A percentile compares a stretch with the other conserved stretches of the same genome.
These are phyloP conservation scores for Lentithecium fluviatile DNA, from an alignment of 495 filamentous ascomycete species.

Conservation along the genomic window DNA sequence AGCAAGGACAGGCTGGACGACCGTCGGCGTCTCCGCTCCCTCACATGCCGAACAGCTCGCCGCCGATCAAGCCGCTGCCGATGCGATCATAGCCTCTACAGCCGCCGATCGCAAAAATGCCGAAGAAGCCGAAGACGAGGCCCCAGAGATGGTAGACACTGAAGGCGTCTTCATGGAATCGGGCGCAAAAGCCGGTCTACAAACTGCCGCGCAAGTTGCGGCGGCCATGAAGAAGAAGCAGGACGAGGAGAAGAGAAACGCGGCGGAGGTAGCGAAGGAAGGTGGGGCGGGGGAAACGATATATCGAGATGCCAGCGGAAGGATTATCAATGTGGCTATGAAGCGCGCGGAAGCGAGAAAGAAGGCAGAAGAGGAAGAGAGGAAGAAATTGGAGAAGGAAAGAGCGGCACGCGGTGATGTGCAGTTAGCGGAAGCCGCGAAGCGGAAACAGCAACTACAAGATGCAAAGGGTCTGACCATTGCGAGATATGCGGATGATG, in stretches of 20 bases:
- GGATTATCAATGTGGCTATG: conserved; percentile 88
- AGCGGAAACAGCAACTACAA: conserved; percentile 60
- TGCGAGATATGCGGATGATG: conserved; percentile 77
- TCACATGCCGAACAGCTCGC: conserved; percentile 30
- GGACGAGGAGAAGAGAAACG: conserved; percentile 50
- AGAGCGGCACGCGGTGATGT: conserved; percentile 80
- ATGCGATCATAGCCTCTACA: conserved; percentile 77
- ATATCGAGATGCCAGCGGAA: conserved; percentile 88
- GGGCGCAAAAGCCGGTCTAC: conserved; percentile 81
- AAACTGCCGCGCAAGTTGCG: conserved; percentile 75
- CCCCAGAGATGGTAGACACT: conserved; percentile 44
- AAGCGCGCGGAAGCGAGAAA: conserved; percentile 78
- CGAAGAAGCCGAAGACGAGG: conserved; percentile 44
- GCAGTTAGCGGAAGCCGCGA: conserved; percentile 61
- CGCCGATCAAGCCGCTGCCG: conserved; percentile 55
- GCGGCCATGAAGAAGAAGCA: conserved; percentile 61
- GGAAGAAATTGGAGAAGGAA: conserved; percentile 58
- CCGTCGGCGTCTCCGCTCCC: conserved; percentile 56
- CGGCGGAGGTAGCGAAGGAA: conserved; percentile 48
- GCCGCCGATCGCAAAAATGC: conserved; percentile 60
- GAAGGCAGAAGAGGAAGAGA: conserved; percentile 65
- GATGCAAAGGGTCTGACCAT: conserved; percentile 79
- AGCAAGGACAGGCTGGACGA: conserved; percentile 60
- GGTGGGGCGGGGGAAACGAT: conserved; percentile 65
- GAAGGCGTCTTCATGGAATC: conserved; percentile 65